Base-by-base conservation (phyloP, 768 basidiomycete genomes). In the Floccularia luteovirens region DNA sequence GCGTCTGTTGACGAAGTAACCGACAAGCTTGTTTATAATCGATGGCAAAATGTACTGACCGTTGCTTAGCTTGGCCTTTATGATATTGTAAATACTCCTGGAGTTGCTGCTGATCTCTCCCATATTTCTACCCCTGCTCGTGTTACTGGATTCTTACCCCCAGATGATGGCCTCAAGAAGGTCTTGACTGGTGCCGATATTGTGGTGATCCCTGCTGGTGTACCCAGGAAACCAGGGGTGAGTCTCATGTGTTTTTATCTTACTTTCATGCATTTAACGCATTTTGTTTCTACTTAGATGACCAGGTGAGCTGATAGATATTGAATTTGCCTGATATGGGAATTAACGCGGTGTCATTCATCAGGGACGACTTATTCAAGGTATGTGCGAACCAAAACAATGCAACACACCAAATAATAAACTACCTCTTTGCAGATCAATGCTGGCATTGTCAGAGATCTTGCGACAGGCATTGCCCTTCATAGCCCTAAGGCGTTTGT, bases 1-100 rank as follows among this genome's bases (percentile, higher is more conserved):
- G 75, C 84, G 19, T 67, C 79, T 44, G 71, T 97, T 51, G 86
- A 86, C 41, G 74, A 83, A 72, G 88, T 85, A 54, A 38, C 52
- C 44, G 35, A 28, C 39, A 21, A 33, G 34, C 27, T 35, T 6
- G 34, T n/a, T n/a, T n/a, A n/a, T n/a, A 5, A 32, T 16, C 39
- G 39, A 41, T 41, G 34, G 23, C 31, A 21, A n/a, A n/a, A n/a
- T n/a, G n/a, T n/a, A n/a, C n/a, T n/a, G n/a, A n/a, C 16, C n/a
- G n/a, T 13, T 20, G 19, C 39, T 33, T n/a, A 92, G 84, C 83
- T 98, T 37, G 69, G 78, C 38, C 79, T 97, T 44, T 97, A 74
- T 59, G 94, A 98, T 90, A 93, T 97, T 64, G 90, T 93, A 54
- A 88, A 90, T 62, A 86, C 92, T n/a, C 90, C 90, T 12, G 94